phyloP scores from a whole-genome alignment of 208 protist genomes.

The Leishmania mexicana region DNA sequence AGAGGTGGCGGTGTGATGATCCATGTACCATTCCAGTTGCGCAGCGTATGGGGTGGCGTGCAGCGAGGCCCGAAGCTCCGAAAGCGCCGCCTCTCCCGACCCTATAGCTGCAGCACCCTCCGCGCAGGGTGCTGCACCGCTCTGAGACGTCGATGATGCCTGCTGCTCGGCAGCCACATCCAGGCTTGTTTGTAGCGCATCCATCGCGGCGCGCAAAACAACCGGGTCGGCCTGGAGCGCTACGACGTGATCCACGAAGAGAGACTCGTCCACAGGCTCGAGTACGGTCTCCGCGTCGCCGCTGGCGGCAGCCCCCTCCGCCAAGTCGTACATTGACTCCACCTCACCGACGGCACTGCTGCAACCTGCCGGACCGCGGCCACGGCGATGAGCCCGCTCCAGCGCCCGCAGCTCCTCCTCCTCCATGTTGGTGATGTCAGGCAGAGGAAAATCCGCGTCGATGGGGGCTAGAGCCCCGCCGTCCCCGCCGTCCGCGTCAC shows the following conservation, averaged over 20 bases:
- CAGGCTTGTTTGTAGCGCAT: conserved; percentile 24
- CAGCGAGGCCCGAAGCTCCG: conserved; percentile 13
- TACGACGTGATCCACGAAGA: conserved; percentile 77
- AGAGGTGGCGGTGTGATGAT: conserved; percentile 16
- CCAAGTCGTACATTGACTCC: background rate
- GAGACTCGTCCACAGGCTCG: conserved; percentile 55
- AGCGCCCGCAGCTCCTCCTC: conserved; percentile 44
- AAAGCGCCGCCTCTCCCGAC: background rate
- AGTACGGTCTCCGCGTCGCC: conserved; percentile 47
- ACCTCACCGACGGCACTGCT: conserved; percentile 8
- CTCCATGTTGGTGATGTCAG: conserved; percentile 43
- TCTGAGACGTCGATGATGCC: background rate
- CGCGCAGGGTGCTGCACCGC: background rate
- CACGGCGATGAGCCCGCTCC: conserved; percentile 33
- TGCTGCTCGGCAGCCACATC: conserved; percentile 5
- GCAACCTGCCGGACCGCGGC: conserved; percentile 12
- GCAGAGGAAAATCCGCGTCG: conserved; percentile 69
- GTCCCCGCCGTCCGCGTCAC: conserved; percentile 13
- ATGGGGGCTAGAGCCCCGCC: conserved; percentile 43
- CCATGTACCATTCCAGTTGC: conserved; percentile 33
- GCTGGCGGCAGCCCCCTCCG: conserved; percentile 8
- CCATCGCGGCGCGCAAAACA: conserved; percentile 45
- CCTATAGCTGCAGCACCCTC: background rate
- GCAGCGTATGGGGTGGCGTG: conserved; percentile 8
- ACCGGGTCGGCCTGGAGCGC: conserved; percentile 37